Evolutionary conservation across 2,329 filamentous ascomycete species (phyloP), one percentile per base, ranked within the genome.

Genomic region (Exophiala oligosperma): DNA sequence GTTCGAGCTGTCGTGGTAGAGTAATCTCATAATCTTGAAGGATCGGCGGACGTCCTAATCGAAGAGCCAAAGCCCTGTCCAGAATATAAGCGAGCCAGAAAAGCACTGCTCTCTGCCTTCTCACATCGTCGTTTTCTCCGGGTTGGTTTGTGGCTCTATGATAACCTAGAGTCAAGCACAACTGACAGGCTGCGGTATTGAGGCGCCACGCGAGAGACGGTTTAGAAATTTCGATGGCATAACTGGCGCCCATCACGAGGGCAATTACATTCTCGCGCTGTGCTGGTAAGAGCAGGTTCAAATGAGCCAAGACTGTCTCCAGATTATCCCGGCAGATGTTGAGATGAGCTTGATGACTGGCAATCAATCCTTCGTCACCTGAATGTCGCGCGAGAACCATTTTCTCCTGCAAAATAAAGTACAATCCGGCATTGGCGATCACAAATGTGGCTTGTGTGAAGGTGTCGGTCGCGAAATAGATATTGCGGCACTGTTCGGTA

Each of bases 21-120:
- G 56, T 57, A 8, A 61, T 61, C 32, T 61, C 59, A 26, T 52
- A 49, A n/a, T 59, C 56, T 7, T 32, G 37, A 8, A 61, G 57
- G 2, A 53, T 47, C 3, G 59, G 54, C 2, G 59, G 47, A 8
- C 51, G 59, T 6, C 59, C 59, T 8, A 59, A 51, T 3, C 59
- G 56, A 14, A 61, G 43, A 17, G 50, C 57, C 12, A 61, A 38
- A 4, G 14, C 50, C 29, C 54, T 61, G 5, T 59, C 59, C 6
- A 59, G 14, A 41, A 56, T 58, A 48, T 61, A 61, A 5, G 55
- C 49, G 6, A 41, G 23, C 56, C 56, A 61, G 46, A 61, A 61
- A n/a, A 61, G 59, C 9, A 49, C 43, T 17, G 9, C 38, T n/a
- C 46, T 24, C 14, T n/a, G 24, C 14, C 23, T 48, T 48, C 29